Conservation (phyloP, 1,139 yeast genomes). For the Pichia norvegensis region DNA sequence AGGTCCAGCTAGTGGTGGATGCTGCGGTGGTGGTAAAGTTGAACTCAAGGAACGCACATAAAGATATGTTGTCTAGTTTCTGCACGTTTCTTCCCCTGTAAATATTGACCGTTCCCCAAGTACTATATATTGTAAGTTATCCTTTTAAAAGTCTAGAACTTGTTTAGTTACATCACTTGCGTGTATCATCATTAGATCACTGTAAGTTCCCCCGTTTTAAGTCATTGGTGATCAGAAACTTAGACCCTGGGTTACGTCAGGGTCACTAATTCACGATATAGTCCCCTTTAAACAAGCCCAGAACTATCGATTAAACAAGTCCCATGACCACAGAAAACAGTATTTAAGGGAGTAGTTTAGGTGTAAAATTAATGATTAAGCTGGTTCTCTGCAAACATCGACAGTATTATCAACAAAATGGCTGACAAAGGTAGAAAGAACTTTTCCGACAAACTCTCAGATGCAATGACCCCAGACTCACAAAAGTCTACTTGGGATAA, state of each 20-base stretch:
- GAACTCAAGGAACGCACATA: constrained; percentile 14
- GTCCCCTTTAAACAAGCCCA: background rate
- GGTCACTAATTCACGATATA: background rate
- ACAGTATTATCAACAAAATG: constrained; percentile 33
- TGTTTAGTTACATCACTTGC: background rate
- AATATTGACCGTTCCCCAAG: background rate
- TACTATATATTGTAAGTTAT: background rate
- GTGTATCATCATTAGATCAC: background rate
- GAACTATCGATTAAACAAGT: background rate
- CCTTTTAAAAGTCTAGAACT: background rate
- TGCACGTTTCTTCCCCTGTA: background rate
- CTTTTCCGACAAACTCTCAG: constrained; percentile 60
- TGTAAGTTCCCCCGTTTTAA: no score
- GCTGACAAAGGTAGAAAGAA: constrained; percentile 75
- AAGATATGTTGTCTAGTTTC: background rate
- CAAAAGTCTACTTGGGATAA: constrained; percentile 59
- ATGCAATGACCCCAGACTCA: constrained; percentile 63
- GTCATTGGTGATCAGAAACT: background rate
- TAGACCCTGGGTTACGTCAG: background rate
- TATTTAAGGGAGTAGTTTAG: background rate
- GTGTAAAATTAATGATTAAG: no score
- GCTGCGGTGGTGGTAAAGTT: constrained; percentile 39
- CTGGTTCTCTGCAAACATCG: background rate
- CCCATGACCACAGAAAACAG: background rate
- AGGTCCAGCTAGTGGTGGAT: constrained; percentile 29